Base-by-base conservation (phyloP, 306 rosid species). In the Amphicarpaea edgeworthii region DNA sequence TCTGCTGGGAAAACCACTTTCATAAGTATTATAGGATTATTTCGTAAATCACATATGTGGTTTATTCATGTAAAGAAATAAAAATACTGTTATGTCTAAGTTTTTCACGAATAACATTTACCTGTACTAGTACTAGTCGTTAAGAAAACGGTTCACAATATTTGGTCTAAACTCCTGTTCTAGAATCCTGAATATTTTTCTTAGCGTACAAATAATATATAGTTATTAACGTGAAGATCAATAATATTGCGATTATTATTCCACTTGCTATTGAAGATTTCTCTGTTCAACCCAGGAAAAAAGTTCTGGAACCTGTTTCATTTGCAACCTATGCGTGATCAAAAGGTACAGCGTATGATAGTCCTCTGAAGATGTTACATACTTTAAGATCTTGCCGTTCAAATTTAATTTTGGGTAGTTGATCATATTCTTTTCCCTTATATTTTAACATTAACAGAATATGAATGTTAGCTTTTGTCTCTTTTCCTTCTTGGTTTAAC, bases 311-410 rank as follows among this genome's bases (percentile, higher is more conserved):
- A 95, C 78, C 68, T 95, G 70, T 95, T 95, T 85, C 99, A 95
- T 83, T 85, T 95, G 65, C 99, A 95, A 86, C 97, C 99, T 41
- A 95, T 95, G 99, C 97, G 99, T 84, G 99, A 95, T 60, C 99
- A 95, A 64, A 95, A 92, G 97, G 99, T 91, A 88, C 30, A 16
- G 0, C 14, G 19, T 24, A 69, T 53, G 20, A 53, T 57, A 41
- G 28, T 79, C 54, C 34, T 67, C 41, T 69, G 16, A 78, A 38
- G 58, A 71, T 45, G 79, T 47, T 59, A 14, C 57, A 19, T 72
- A n/a, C 32, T 61, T 65, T 53, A 17, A 65, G 77, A 68, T 50
- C 55, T 72, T 50, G 21, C 65, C 4, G 3, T 15, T 24, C 32
- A 30, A 55, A 0, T 54, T 42, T 61, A 32, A 34, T 67, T 68